Conservation (phyloP, 768 basidiomycete species). For the Lactarius tabidus region DNA sequence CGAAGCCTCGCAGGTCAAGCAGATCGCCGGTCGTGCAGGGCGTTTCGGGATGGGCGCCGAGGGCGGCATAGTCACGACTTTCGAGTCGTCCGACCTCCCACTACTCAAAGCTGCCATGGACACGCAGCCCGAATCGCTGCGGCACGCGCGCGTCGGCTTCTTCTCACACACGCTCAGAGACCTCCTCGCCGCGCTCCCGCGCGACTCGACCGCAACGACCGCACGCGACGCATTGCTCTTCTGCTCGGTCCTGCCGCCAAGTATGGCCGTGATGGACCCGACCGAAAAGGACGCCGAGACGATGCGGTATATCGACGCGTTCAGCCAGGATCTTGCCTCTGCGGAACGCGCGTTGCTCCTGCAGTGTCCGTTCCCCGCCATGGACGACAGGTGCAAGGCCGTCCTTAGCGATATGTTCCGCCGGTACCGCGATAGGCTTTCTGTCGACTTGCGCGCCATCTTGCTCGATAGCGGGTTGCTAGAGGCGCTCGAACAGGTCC, state of each 20-base stretch:
- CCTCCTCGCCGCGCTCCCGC: slow-evolving; percentile 43
- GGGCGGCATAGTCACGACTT: slow-evolving; percentile 70
- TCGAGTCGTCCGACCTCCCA: slow-evolving; percentile 58
- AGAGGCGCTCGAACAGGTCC: slow-evolving; percentile 40
- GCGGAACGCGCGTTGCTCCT: slow-evolving; percentile 44
- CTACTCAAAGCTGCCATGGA: slow-evolving; percentile 54
- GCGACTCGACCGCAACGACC: slow-evolving; percentile 36
- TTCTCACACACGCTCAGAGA: slow-evolving; percentile 28
- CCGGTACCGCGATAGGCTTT: slow-evolving; percentile 39
- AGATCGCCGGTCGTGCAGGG: slow-evolving; percentile 92
- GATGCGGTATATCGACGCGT: slow-evolving; percentile 44
- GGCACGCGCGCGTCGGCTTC: slow-evolving; percentile 46
- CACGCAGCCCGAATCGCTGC: slow-evolving; percentile 46
- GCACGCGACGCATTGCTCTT: slow-evolving; percentile 49
- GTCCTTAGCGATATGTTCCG: slow-evolving; percentile 40
- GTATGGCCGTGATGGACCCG: slow-evolving; percentile 39
- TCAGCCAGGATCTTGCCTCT: slow-evolving; percentile 38
- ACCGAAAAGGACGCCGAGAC: slow-evolving; percentile 30
- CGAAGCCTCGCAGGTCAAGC: slow-evolving; percentile 78
- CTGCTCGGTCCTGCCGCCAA: slow-evolving; percentile 42
- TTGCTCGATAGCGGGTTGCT: slow-evolving; percentile 40
- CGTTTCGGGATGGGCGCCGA: slow-evolving; percentile 64
- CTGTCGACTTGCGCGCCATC: slow-evolving; percentile 41
- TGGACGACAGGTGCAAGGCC: slow-evolving; percentile 36
- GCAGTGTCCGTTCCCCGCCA: slow-evolving; percentile 53